Evolutionary conservation across 2,329 filamentous ascomycete species (phyloP), one percentile per base, ranked within the genome.

Genomic region (Colletotrichum filicis): DNA sequence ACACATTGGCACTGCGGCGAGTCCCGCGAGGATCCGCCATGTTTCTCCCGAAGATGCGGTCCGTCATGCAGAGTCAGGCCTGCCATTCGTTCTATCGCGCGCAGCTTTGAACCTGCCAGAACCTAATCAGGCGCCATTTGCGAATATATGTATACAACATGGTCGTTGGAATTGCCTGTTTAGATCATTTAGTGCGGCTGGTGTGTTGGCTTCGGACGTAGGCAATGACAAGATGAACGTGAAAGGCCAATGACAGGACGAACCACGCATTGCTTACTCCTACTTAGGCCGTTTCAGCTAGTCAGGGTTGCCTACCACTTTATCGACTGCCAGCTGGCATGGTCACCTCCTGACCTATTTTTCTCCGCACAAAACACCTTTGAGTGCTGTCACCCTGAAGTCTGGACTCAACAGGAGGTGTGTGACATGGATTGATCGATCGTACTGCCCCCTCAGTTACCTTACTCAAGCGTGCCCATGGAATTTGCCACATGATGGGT

Each of bases 231-330:
- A 24, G 62, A 19, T 19, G 42, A 49, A 49, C 42, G 42, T 49
- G 19, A 22, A 19, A 49, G 42, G 42, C 49, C 62, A 56, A 65
- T 56, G 49, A 65, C 62, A 56, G 49, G 62, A 65, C 55, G 62
- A 65, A 65, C 62, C 28, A 55, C 32, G 62, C 49, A 56, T 65
- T 65, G 49, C 53, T 65, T 65, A n/a, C 55, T 65, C 37, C 62
- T 9, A 55, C 28, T 52, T 56, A 56, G 62, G 62, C 32, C 52
- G 62, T 66, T 66, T 66, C 62, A 66, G 52, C 30, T 66, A 22
- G 62, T 30, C 19, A 28, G 56, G 62, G 62, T 66, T 37, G 24
- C 62, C 52, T 24, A 8, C 42, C 42, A 49, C 42, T 22, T 19
- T 49, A 22, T 49, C 19, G 19, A 49, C 19, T 49, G 42, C 42